phyloP scores from a whole-genome alignment of 495 filamentous ascomycete species.

The Hyaloscypha hepaticicola region DNA sequence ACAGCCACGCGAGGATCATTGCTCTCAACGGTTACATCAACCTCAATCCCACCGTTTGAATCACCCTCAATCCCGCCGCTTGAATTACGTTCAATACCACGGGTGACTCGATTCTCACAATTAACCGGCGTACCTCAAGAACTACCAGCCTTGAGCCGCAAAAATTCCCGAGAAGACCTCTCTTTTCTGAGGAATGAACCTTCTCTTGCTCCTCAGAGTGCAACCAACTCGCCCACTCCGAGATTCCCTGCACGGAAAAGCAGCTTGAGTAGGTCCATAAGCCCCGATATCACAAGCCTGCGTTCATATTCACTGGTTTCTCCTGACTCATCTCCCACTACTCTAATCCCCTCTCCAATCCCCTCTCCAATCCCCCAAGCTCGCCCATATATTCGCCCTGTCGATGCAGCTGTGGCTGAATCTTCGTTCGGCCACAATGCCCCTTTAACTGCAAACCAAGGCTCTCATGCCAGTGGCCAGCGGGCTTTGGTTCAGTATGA shows the following conservation, averaged over 20 bases:
- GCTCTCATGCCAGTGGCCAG: constrained; percentile 47
- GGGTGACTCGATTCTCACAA: constrained; percentile 27
- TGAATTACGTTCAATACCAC: too few relatives aligned
- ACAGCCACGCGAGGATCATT: constrained; percentile 20
- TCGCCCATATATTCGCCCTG: constrained; percentile 67
- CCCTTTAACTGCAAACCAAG: constrained; percentile 23
- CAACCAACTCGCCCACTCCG: constrained; percentile 7
- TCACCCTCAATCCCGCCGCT: too few relatives aligned
- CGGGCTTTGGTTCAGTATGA: constrained; percentile 86
- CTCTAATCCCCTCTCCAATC: not conserved
- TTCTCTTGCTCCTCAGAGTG: constrained; percentile 14
- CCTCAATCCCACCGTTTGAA: constrained; percentile 10
- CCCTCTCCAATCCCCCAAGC: constrained; percentile 39
- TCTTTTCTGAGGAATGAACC: constrained; percentile 37
- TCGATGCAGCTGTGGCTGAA: constrained; percentile 73
- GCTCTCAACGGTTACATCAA: constrained; percentile 17
- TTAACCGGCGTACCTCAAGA: constrained; percentile 21
- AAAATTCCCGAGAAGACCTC: constrained; percentile 38
- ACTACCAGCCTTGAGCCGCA: constrained; percentile 29
- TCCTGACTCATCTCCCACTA: too few relatives aligned
- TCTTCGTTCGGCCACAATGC: constrained; percentile 43
- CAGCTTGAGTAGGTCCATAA: constrained; percentile 51
- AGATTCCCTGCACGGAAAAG: constrained; percentile 59
- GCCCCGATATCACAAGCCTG: constrained; percentile 29
- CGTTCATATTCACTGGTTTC: constrained; percentile 40